Percentiles rank a stretch among this genome's conserved stretches.
phyloP scores from a whole-genome alignment of 306 rosid genomes.

The Sophora flavescens region DNA sequence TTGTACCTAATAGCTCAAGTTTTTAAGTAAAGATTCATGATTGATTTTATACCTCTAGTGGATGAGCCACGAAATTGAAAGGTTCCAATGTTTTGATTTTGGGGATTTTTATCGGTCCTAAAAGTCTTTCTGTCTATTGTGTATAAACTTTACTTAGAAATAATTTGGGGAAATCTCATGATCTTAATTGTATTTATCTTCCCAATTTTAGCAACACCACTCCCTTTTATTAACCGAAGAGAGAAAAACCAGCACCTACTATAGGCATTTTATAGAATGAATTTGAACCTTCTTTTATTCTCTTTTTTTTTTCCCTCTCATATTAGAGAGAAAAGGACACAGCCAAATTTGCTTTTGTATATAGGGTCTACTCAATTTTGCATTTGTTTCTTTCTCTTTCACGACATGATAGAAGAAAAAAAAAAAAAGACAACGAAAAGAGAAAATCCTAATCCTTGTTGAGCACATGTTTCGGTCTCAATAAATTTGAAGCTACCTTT shows the following conservation, averaged over 20 bases:
- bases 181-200: neutral
- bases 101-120: neutral
- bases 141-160: neutral
- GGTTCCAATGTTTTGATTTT: neutral
- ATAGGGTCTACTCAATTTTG: too few species aligned
- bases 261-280: neutral
- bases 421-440: too few species aligned
- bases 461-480: neutral
- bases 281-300: too few species aligned
- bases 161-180: neutral
- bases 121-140: neutral
- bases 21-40: too few species aligned
- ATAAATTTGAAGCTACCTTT: neutral
- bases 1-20: neutral
- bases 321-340: too few species aligned
- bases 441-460: too few species aligned
- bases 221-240: constrained; percentile 7
- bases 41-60: neutral
- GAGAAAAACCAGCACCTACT: neutral
- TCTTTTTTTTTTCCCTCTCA: too few species aligned
- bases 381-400: too few species aligned
- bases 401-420: too few species aligned
- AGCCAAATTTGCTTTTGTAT: too few species aligned
- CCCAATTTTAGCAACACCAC: constrained; percentile 7
- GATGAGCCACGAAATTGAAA: neutral